phyloP scores from a whole-genome alignment of 177 flowering plant genomes.

The Telopea speciosissima region DNA sequence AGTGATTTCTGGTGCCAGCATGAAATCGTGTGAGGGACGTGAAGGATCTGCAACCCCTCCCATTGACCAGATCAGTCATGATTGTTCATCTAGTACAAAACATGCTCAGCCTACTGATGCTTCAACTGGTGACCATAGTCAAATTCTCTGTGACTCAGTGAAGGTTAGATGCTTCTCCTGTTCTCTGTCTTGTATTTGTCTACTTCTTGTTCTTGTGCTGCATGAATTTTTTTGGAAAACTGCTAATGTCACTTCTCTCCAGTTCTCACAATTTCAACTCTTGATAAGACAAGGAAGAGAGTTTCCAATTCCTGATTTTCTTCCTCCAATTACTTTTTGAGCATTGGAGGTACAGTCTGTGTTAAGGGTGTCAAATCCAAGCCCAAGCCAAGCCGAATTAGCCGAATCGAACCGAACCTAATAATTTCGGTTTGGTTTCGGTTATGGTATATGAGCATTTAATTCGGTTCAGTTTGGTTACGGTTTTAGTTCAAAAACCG shows the following conservation, averaged over 20 bases:
- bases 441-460: no score
- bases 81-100: constrained; percentile 1
- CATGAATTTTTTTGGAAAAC: background rate
- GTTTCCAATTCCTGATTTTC: background rate
- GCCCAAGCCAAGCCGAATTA: no score
- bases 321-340: background rate
- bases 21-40: constrained; percentile 9
- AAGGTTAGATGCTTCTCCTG: constrained; percentile 21
- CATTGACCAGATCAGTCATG: constrained; percentile 2
- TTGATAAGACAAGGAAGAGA: background rate
- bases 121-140: constrained; percentile 12
- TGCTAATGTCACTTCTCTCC: background rate
- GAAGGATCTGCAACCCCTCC: constrained; percentile 9
- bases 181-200: background rate
- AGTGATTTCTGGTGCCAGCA: constrained; percentile 6
- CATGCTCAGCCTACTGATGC: constrained; percentile 15
- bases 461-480: no score
- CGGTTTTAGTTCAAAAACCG: no score
- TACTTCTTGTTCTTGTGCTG: background rate
- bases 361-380: no score
- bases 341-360: background rate
- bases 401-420: no score
- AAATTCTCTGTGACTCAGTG: constrained; percentile 19
- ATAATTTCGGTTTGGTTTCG: no score
- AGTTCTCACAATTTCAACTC: background rate